Evolutionary conservation across 1,284 basidiomycete species (phyloP).

Genomic region (Grifola frondosa): DNA sequence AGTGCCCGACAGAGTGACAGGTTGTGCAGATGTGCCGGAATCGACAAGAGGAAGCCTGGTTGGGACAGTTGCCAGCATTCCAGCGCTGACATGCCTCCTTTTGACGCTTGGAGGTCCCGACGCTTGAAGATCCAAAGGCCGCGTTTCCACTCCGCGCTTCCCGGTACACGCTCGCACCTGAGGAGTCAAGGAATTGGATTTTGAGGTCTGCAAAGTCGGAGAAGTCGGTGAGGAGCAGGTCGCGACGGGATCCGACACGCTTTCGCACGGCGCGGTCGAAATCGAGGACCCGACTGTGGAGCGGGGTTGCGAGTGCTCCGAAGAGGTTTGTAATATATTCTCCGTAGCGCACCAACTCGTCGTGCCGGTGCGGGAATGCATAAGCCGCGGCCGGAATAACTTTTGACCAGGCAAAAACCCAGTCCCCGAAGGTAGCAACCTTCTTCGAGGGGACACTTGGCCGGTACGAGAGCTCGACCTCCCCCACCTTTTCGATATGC

Average conservation of each 20-base stretch:
- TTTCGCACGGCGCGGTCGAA: slow-evolving; percentile 31
- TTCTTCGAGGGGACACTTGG: slow-evolving; percentile 1
- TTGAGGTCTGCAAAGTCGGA: slow-evolving; percentile 21
- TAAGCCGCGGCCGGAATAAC: slow-evolving; percentile 20
- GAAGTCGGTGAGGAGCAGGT: slow-evolving; percentile 25
- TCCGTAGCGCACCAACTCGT: slow-evolving; percentile 27
- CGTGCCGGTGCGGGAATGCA: slow-evolving; percentile 27
- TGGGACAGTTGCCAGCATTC: neutral
- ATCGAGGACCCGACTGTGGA: slow-evolving; percentile 24
- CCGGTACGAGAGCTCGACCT: slow-evolving; percentile 13
- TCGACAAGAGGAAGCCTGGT: too few species aligned
- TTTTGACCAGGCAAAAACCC: slow-evolving; percentile 28
- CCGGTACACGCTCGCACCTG: neutral
- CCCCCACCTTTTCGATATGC: slow-evolving; percentile 19
- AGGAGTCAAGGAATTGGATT: slow-evolving; percentile 7
- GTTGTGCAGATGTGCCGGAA: slow-evolving; percentile 18
- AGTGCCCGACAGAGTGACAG: slow-evolving; percentile 8
- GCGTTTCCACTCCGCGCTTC: neutral
- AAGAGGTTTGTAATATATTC: slow-evolving; percentile 28
- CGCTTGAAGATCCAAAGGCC: neutral
- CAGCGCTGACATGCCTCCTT: slow-evolving; percentile 15
- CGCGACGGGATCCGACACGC: slow-evolving; percentile 21
- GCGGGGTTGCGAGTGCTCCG: slow-evolving; percentile 5
- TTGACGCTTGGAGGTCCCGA: slow-evolving; percentile 14
- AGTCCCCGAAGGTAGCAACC: slow-evolving; percentile 25